Percentiles rank a stretch among this genome's conserved stretches.
These are phyloP conservation scores for Candida multigemmis DNA, from an alignment of 805 yeast species.

Conservation along the genomic window DNA sequence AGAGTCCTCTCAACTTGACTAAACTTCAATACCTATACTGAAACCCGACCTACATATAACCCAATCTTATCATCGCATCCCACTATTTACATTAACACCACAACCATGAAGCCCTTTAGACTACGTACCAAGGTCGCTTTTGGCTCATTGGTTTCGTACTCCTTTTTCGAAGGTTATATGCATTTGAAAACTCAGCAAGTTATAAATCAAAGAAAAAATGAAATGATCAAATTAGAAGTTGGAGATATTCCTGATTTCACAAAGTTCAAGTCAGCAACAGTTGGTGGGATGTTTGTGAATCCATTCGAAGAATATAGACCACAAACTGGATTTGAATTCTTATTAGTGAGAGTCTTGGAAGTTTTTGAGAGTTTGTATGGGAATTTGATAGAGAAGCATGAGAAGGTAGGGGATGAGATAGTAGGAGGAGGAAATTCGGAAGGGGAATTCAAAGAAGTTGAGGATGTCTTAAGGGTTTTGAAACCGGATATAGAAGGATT, in stretches of 20 bases:
- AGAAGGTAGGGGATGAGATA: constrained; percentile 19
- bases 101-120: constrained; percentile 2
- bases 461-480: constrained; percentile 48
- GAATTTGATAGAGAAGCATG: constrained; percentile 24
- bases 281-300: constrained; percentile 77
- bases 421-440: constrained; percentile 25
- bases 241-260: constrained; percentile 6
- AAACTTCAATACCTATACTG: not conserved
- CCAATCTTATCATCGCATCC: not conserved
- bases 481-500: constrained; percentile 47
- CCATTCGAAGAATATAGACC: constrained; percentile 88
- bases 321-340: constrained; percentile 82
- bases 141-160: constrained; percentile 43
- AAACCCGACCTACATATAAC: not conserved
- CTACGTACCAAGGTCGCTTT: constrained; percentile 26
- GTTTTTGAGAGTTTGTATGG: constrained; percentile 48
- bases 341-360: constrained; percentile 64
- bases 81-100: not conserved
- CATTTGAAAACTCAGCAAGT: constrained; percentile 45
- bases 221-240: constrained; percentile 15
- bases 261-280: constrained; percentile 26
- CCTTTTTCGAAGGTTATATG: constrained; percentile 58
- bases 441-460: constrained; percentile 35
- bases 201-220: constrained; percentile 31
- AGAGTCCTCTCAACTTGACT: not conserved